phyloP scores from a whole-genome alignment of 176 grass and related monocot species.

The Lolium multiflorum region DNA sequence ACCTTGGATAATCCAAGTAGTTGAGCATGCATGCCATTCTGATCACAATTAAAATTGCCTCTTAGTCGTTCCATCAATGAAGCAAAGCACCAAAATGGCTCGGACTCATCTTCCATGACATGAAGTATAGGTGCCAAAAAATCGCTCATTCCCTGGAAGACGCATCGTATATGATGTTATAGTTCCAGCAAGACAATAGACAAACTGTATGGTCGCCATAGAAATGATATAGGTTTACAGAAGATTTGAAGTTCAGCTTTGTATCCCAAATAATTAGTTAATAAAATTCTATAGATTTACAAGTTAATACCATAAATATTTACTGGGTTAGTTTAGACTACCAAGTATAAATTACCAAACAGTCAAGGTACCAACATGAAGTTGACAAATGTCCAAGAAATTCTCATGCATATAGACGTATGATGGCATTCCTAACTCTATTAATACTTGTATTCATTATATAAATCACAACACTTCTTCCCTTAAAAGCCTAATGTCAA shows the following conservation, averaged over 20 bases:
- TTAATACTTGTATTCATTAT: not conserved
- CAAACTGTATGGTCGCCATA: not conserved
- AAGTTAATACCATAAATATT: constrained; percentile 27
- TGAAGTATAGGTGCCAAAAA: no score
- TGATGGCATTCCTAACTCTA: constrained; percentile 10
- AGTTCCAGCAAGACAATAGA: no score
- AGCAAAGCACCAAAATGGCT: constrained; percentile 97
- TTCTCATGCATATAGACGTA: not conserved
- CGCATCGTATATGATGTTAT: no score
- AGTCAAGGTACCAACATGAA: no score
- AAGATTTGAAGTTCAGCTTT: not conserved
- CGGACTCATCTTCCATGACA: no score
- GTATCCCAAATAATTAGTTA: constrained; percentile 3
- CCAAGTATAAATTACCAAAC: no score
- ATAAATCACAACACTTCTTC: no score
- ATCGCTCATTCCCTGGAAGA: no score
- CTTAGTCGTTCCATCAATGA: constrained; percentile 92
- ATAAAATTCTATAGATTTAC: not conserved
- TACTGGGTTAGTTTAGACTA: not conserved
- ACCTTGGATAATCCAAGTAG: constrained; percentile 95
- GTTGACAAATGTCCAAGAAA: not conserved
- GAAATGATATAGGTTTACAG: not conserved
- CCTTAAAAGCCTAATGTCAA: no score
- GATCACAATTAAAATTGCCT: constrained; percentile 97
- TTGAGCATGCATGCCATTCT: no score